Evolutionary conservation across 73 alveolate species (phyloP).

Genomic region (Paramecium caudatum): DNA sequence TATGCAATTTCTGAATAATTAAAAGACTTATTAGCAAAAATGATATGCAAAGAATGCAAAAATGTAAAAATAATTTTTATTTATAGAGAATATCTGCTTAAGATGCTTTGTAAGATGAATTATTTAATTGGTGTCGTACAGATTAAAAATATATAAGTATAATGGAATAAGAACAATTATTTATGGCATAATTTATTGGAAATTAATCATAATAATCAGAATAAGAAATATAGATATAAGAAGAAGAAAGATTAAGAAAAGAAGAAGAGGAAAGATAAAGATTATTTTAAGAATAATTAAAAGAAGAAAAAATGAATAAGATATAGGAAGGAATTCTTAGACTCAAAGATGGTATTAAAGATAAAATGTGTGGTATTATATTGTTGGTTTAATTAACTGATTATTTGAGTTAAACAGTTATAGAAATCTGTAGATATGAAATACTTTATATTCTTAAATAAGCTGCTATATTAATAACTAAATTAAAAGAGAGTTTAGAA

Average conservation of each 20-base stretch:
- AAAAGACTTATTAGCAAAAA: not conserved
- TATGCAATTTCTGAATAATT: not conserved
- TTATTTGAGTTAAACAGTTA: not conserved
- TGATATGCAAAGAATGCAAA: conserved; percentile 9
- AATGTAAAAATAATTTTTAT: not conserved
- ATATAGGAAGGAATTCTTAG: not conserved
- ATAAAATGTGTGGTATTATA: not conserved
- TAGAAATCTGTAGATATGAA: not conserved
- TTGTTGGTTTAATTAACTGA: conserved; percentile 12
- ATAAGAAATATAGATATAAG: not conserved
- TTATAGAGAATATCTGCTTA: not conserved
- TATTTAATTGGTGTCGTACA: not conserved
- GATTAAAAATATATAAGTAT: not conserved
- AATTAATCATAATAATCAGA: not conserved
- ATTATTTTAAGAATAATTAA: not conserved
- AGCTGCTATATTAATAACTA: not conserved
- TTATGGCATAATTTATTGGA: not conserved
- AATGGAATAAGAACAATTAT: not conserved
- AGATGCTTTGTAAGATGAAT: not conserved
- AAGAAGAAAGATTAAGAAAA: not conserved
- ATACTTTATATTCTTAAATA: not conserved
- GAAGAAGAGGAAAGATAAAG: conserved; percentile 7
- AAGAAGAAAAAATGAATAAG: too few species aligned
- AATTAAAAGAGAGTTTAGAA: not conserved
- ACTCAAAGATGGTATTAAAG: not conserved